Base-by-base conservation (phyloP, 208 protist species). In the Crithidia mellificae region DNA sequence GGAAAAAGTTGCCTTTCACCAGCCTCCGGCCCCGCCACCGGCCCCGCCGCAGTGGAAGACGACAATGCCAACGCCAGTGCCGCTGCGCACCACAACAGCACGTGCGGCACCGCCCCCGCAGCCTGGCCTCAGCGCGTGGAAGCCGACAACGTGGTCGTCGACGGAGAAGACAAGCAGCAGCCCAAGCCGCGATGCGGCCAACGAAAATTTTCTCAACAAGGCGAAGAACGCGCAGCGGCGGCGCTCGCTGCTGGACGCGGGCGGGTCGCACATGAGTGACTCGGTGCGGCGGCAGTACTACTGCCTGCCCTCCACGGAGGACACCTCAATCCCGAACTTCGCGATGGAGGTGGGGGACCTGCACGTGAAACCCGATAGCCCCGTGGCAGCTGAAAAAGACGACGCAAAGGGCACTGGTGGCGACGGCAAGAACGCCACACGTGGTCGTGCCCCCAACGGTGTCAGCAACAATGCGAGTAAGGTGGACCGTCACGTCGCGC, bases 261-360 rank as follows among this genome's bases (percentile, higher is more conserved):
- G 25, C 14, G 41, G 3, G 20, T 36, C 5, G 2, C 24, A 25
- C n/a, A 20, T 53, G 24, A 47, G 51, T 24, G 32, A 66, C 43
- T 61, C 68, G 12, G 52, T 56, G 22, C 52, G 44, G 14, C 51
- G 51, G 22, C 22, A 41, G 29, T 62, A 67, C 58, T 65, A 62
- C 52, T 54, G 30, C 34, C 30, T 50, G 7, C 52, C 51, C 19
- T 43, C 27, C 0, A 15, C 6, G 7, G 36, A 46, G 0, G 52
- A 67, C 0, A 49, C 6, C 8, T 46, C 44, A 8, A 49, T 55
- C 29, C 52, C 59, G 0, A 46, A 0, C 32, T 67, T 74, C 49
- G 39, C 51, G 22, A 41, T 51, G 6, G 19, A 38, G 0, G 34
- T 30, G 14, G 22, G 59, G 7, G 59, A 62, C 51, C 36, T 66